Base-by-base conservation (phyloP, 805 yeast genomes). In the Maudiozyma pseudohumilis region DNA sequence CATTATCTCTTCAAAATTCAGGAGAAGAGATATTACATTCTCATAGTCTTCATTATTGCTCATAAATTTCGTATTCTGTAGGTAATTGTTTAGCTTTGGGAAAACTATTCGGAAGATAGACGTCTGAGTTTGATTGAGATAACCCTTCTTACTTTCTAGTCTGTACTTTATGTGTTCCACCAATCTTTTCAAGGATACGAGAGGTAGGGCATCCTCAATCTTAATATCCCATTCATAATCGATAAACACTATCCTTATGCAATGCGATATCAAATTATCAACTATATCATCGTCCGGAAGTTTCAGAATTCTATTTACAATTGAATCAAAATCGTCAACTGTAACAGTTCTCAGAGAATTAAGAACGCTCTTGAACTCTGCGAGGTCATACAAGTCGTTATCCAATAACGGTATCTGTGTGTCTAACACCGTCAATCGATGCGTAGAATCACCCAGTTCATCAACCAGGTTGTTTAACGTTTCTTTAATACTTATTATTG, bases 41-140 rank as follows among this genome's bases (percentile, higher is more conserved):
- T 32, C 35, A 11, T 13, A 17, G n/a, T 21, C 24, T 21, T 15
- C 11, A 4, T 34, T 30, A 3, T 32, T 38, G 25, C 38, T 40
- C 5, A 32, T 31, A 9, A 47, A 29, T 7, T 40, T 26, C 32
- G 52, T 43, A 10, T 20, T 27, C 19, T 47, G 35, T 43, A 44
- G 48, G 16, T 20, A 40, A 2, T 18, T 4, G 10, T 35, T 15
- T 2, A 49, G 32, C n/a, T 33, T 36, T 3, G 37, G 38, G 13
- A 36, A 42, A 0, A 52, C 24, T 5, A 43, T 15, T 8, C 38
- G 39, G 36, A 40, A 53, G 5, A 57, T 35, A 1, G 29, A 38
- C 3, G 56, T 48, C 36, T 57, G 62, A 1, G 54, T 47, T 23
- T 45, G 33, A 34, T 55, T 57, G 17, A 56, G 34, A 13, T 31